These are phyloP conservation scores for Candida boleticola DNA, from an alignment of 805 yeast genomes.

Conservation along the genomic window DNA sequence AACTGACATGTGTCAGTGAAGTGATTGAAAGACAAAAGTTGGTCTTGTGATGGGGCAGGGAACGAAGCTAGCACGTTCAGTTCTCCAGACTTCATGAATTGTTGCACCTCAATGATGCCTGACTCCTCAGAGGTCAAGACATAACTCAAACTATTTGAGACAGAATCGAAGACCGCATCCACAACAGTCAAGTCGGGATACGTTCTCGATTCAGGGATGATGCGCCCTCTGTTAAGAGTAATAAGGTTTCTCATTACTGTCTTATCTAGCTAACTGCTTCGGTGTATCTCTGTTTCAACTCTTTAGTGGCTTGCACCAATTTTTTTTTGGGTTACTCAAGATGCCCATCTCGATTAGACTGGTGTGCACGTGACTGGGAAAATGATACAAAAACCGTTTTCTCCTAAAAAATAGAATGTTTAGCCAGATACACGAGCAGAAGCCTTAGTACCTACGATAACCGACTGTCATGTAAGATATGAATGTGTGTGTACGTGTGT, in stretches of 20 bases:
- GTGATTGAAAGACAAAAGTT: slow-evolving; percentile 56
- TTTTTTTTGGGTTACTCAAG: background rate
- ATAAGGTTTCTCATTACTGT: slow-evolving; percentile 47
- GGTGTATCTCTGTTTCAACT: too few relatives aligned
- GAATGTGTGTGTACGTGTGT: too few relatives aligned
- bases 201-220: slow-evolving; percentile 51
- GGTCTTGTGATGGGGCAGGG: slow-evolving; percentile 33
- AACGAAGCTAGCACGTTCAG: slow-evolving; percentile 59
- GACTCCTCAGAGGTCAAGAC: slow-evolving; percentile 55
- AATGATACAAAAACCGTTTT: too few relatives aligned
- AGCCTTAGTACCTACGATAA: too few relatives aligned
- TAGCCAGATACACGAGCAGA: too few relatives aligned
- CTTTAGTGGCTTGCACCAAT: background rate
- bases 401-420: too few relatives aligned
- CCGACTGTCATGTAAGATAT: too few relatives aligned
- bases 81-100: slow-evolving; percentile 64
- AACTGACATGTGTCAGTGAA: slow-evolving; percentile 68
- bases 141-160: slow-evolving; percentile 69
- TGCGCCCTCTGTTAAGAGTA: slow-evolving; percentile 52
- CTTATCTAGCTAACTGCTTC: too few relatives aligned
- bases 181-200: slow-evolving; percentile 63
- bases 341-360: slow-evolving; percentile 3
- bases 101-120: slow-evolving; percentile 70
- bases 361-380: too few relatives aligned
- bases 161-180: slow-evolving; percentile 64